These are phyloP conservation scores for Huntiella savannae DNA, from an alignment of 2,329 filamentous ascomycete species.

Conservation along the genomic window DNA sequence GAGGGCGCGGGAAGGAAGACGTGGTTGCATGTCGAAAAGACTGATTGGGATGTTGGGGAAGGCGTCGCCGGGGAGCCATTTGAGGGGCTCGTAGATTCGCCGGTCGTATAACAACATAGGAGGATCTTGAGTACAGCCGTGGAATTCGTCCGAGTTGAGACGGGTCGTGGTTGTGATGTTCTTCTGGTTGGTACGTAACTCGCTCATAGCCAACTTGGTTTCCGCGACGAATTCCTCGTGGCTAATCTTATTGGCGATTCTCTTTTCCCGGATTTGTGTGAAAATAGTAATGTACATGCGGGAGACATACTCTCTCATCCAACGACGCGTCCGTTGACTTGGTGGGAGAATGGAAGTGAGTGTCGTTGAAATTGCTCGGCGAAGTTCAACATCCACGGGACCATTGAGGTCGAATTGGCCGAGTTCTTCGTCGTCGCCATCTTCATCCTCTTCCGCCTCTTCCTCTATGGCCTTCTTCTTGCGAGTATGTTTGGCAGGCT, in stretches of 20 bases:
- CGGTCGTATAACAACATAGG: conserved; percentile 48
- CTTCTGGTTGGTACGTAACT: conserved; percentile 18
- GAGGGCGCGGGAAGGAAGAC: conserved; percentile 28
- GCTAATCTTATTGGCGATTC: conserved; percentile 11
- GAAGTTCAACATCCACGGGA: neutral
- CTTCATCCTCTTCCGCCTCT: neutral
- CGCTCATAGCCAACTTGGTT: conserved; percentile 17
- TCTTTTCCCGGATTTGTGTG: neutral
- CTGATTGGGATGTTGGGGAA: conserved; percentile 38
- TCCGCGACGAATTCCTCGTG: conserved; percentile 16
- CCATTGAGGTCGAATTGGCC: neutral
- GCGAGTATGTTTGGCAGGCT: neutral
- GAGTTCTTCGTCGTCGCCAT: neutral
- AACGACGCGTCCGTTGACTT: neutral
- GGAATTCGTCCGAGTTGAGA: conserved; percentile 32
- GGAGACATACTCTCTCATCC: neutral
- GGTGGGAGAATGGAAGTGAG: neutral
- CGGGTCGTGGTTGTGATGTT: conserved; percentile 20
- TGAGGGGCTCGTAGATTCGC: conserved; percentile 51
- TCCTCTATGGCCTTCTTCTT: neutral
- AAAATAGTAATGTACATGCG: conserved; percentile 2
- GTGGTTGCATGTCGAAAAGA: conserved; percentile 51
- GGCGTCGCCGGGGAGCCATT: conserved; percentile 39
- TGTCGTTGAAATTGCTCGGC: neutral
- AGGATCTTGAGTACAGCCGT: conserved; percentile 28